Percentiles rank a stretch among this genome's conserved stretches.
Conservation (phyloP, 164 flowering plant genomes). For the Aristolochia contorta region DNA sequence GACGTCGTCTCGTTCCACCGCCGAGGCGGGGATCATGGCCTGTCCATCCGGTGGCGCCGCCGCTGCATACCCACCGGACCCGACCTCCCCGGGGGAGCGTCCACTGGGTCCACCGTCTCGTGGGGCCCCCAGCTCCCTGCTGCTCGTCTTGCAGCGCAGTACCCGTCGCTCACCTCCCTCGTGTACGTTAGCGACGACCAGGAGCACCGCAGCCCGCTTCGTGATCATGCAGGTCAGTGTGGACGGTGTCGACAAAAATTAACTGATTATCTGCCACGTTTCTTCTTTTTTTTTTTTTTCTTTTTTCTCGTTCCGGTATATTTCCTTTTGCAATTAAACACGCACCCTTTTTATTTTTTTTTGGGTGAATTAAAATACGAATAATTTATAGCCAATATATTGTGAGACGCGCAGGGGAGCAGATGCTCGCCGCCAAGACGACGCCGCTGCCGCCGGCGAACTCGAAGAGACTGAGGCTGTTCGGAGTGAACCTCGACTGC, state of each 20-base stretch:
- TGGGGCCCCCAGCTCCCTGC: conserved; percentile 33
- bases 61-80: conserved; percentile 22
- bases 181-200: not conserved
- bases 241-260: not conserved
- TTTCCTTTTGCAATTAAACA: too few relatives aligned
- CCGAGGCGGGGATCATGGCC: conserved; percentile 21
- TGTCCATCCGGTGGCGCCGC: conserved; percentile 68
- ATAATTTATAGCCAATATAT: not conserved
- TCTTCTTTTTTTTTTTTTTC: not conserved
- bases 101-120: too few relatives aligned
- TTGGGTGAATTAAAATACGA: too few relatives aligned
- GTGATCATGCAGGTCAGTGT: not conserved
- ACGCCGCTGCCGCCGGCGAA: conserved; percentile 18
- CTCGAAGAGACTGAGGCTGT: conserved; percentile 57
- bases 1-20: conserved; percentile 62
- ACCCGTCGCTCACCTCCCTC: not conserved
- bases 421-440: not conserved
- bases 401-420: conserved; percentile 6
- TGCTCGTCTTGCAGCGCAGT: conserved; percentile 12
- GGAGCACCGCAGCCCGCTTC: not conserved
- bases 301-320: too few relatives aligned
- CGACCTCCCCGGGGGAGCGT: too few relatives aligned
- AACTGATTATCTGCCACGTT: not conserved
- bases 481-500: conserved; percentile 88
- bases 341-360: too few relatives aligned